phyloP scores from a whole-genome alignment of 2,329 filamentous ascomycete species.

The Cordyceps pruinosa region DNA sequence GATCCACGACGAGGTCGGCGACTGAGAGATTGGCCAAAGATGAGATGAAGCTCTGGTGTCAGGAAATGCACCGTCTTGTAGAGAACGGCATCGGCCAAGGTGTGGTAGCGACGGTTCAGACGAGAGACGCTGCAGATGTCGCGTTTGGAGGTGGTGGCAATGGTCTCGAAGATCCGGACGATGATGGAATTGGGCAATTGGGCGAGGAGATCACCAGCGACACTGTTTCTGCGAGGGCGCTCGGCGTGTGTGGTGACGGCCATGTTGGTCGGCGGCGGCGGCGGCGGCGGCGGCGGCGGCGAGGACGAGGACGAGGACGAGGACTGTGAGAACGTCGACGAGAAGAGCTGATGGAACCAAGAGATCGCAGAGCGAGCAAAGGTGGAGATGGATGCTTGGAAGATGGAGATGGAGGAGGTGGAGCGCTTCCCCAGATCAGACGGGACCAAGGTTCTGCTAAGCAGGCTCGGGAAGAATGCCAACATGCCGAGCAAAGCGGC shows the following conservation, averaged over 20 bases:
- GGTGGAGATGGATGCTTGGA: constrained; percentile 4
- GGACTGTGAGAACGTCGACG: too few relatives aligned
- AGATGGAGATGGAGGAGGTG: constrained; percentile 1
- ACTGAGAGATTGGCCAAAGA: constrained; percentile 40
- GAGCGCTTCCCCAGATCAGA: constrained; percentile 5
- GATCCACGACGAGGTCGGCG: constrained; percentile 41
- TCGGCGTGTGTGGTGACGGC: not conserved
- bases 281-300: not conserved
- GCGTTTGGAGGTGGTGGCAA: constrained; percentile 26
- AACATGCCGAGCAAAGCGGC: not conserved
- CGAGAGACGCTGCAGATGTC: constrained; percentile 38
- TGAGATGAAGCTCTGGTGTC: constrained; percentile 39
- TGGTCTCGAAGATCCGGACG: constrained; percentile 31
- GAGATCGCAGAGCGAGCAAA: not conserved
- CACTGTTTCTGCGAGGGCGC: not conserved
- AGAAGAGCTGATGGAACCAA: constrained; percentile 2
- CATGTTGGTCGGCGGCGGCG: not conserved
- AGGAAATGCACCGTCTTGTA: constrained; percentile 41
- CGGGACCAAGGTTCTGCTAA: not conserved
- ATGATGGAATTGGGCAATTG: constrained; percentile 34
- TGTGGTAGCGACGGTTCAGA: constrained; percentile 36
- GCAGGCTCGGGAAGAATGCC: not conserved
- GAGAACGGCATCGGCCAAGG: constrained; percentile 38
- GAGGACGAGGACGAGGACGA: not conserved
- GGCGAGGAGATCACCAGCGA: constrained; percentile 17